phyloP scores from a whole-genome alignment of 2,329 filamentous ascomycete genomes.

The Xenoacremonium recifei region DNA sequence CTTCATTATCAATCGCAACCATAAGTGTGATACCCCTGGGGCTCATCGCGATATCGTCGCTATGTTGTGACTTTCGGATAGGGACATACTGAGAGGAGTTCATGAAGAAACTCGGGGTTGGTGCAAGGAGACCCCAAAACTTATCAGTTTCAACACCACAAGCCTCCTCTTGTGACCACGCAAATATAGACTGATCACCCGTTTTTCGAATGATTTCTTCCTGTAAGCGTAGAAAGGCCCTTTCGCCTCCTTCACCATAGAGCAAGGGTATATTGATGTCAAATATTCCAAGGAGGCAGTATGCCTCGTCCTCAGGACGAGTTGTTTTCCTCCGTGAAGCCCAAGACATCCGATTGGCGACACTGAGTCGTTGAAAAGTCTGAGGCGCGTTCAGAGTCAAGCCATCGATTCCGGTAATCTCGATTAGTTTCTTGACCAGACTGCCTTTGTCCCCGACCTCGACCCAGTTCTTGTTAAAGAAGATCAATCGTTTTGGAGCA shows the following conservation, averaged over 20 bases:
- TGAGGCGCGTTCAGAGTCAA: neutral
- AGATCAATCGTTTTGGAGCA: constrained; percentile 13
- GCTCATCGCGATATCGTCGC: too few species aligned
- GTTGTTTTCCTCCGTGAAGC: neutral
- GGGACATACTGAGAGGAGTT: too few species aligned
- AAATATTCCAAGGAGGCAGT: constrained; percentile 5
- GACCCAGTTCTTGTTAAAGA: neutral
- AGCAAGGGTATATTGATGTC: constrained; percentile 26
- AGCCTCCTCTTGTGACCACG: too few species aligned
- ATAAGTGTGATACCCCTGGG: too few species aligned
- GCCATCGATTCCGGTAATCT: neutral
- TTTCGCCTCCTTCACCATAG: constrained; percentile 23
- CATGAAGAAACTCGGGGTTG: too few species aligned
- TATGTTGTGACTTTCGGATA: too few species aligned
- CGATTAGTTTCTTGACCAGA: neutral
- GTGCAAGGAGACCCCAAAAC: too few species aligned
- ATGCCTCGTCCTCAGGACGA: neutral
- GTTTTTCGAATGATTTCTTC: constrained; percentile 18
- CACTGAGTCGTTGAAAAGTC: neutral
- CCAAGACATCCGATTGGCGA: neutral
- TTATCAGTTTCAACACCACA: too few species aligned
- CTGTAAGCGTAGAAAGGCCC: constrained; percentile 24
- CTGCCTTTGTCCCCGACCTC: neutral
- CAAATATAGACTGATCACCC: constrained; percentile 15
- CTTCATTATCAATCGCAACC: too few species aligned